phyloP scores from a whole-genome alignment of 2,329 filamentous ascomycete genomes.

The Alternaria sp. region DNA sequence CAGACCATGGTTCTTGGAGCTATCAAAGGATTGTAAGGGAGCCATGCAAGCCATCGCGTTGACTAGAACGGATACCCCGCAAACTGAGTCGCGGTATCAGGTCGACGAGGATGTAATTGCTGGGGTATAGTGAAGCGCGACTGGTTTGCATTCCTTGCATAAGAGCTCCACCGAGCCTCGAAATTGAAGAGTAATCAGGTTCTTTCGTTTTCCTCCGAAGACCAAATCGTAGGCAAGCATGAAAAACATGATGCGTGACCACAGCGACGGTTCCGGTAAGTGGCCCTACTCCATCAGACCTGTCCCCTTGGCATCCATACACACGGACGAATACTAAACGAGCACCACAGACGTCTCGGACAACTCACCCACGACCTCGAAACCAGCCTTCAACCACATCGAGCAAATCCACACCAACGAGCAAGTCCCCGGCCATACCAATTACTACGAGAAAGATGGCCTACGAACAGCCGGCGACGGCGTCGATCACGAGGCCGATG shows the following conservation, averaged over 20 bases:
- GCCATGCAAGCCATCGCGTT: background rate
- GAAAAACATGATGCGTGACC: background rate
- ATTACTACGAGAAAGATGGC: conserved; percentile 60
- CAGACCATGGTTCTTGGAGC: background rate
- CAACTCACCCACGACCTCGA: conserved; percentile 20
- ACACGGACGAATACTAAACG: background rate
- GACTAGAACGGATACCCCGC: background rate
- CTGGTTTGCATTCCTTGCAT: background rate
- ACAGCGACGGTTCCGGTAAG: conserved; percentile 2
- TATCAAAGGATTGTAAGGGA: background rate
- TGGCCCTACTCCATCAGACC: background rate
- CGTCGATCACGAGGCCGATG: conserved; percentile 25
- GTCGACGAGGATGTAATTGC: background rate
- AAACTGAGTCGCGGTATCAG: background rate
- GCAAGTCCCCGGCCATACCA: conserved; percentile 46
- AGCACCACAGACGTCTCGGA: conserved; percentile 20
- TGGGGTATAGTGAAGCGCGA: background rate
- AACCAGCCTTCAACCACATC: conserved; percentile 26
- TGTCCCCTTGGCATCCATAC: too few species aligned
- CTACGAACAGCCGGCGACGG: conserved; percentile 48
- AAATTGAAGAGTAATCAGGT: background rate
- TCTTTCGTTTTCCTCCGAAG: background rate
- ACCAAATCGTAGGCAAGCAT: background rate
- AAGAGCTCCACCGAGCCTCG: conserved; percentile 1
- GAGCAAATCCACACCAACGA: conserved; percentile 52